Evolutionary conservation across 2,329 filamentous ascomycete genomes (phyloP), one percentile per base, ranked within the genome.

Genomic region (Xylariaceae sp.): DNA sequence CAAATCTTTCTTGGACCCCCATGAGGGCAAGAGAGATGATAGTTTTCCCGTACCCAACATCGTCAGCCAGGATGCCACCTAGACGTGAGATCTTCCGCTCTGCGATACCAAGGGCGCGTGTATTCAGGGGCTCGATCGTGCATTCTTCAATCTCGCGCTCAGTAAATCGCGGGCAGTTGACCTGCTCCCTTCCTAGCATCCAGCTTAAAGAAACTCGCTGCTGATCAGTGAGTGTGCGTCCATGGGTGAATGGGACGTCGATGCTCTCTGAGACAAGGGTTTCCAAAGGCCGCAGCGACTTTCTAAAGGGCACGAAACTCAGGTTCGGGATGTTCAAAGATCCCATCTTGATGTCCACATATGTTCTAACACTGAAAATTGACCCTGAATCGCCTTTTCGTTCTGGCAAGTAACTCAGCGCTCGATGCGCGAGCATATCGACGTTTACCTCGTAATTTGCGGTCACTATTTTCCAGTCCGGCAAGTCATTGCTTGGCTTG

Each of bases 1-100:
- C 71, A 14, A 66, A 68, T 0, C 53, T 1, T 4, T 58, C 37
- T 48, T 71, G 70, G 6, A 54, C 56, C 21, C 73, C 71, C 6
- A 78, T 68, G 4, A 78, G 65, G 1, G 71, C 76, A 11, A 79
- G 69, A 5, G 67, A 73, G 23, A 78, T 65, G 4, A 78, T 69
- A 0, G 78, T 80, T 64, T 80, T 80, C 1, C 78, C 77, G 49
- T 74, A 79, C 14, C 78, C 78, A 12, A 79, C 74, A 24, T 78
- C 72, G 39, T 79, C 76, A 1, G 76, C 77, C 6, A 78, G 65
- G 7, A 79, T 69, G 24, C 77, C 78, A 11, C 78, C 77, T 3
- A 65, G 67, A 31, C 67, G 62, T 6, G 51, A 58, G 21, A 70
- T 66, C 4, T 60, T 56, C 3, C 65, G 61, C 45, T 68, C 57